phyloP scores from a whole-genome alignment of 208 protist genomes.

The Leishmania mexicana region DNA sequence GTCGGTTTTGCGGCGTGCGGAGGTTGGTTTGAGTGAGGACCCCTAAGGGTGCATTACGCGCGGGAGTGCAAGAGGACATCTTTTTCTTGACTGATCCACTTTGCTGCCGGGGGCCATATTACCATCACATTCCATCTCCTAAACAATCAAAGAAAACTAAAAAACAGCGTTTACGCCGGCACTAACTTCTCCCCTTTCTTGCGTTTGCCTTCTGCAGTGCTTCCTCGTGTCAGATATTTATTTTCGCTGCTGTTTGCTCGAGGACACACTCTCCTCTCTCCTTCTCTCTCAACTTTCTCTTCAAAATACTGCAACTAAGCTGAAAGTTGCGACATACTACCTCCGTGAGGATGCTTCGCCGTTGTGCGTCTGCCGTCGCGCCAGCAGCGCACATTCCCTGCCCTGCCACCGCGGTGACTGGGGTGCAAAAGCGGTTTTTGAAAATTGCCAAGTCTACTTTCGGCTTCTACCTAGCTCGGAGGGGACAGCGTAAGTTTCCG shows the following conservation, averaged over 20 bases:
- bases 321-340: neutral
- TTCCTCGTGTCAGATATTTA: neutral
- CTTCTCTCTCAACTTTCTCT: neutral
- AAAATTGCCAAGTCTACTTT: slow-evolving; percentile 91
- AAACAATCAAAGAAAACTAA: neutral
- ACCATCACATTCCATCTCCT: neutral
- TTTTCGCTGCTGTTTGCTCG: neutral
- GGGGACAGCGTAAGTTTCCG: slow-evolving; percentile 83
- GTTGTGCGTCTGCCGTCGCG: slow-evolving; percentile 27
- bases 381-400: neutral
- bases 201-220: neutral
- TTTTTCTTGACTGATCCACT: neutral
- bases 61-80: neutral
- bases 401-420: slow-evolving; percentile 9
- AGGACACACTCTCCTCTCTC: neutral
- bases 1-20: slow-evolving; percentile 43
- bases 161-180: neutral
- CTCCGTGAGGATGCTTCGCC: slow-evolving; percentile 38
- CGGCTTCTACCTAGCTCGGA: slow-evolving; percentile 86
- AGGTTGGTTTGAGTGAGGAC: slow-evolving; percentile 63
- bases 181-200: neutral
- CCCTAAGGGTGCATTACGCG: slow-evolving; percentile 5
- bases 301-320: neutral
- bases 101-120: neutral
- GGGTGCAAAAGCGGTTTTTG: slow-evolving; percentile 71